These are phyloP conservation scores for Westerdykella aurantiaca DNA, from an alignment of 2,329 filamentous ascomycete genomes.

Conservation along the genomic window DNA sequence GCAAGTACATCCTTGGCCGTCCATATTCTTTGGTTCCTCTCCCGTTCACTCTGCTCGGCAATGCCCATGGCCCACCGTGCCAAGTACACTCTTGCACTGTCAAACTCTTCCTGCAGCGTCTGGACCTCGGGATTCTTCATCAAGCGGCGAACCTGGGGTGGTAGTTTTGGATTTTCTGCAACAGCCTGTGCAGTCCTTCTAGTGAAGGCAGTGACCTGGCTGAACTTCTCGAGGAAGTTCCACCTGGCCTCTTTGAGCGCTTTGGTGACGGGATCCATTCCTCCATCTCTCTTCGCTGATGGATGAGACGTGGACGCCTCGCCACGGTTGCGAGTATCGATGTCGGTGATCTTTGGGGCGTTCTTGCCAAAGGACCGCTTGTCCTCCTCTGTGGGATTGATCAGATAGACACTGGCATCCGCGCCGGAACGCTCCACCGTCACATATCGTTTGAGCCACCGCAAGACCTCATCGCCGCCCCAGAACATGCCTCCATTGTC, in stretches of 20 bases:
- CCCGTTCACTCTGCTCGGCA: slow-evolving; percentile 89
- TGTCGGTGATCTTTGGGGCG: slow-evolving; percentile 32
- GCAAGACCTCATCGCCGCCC: slow-evolving; percentile 91
- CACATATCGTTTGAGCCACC: slow-evolving; percentile 84
- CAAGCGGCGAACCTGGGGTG: slow-evolving; percentile 77
- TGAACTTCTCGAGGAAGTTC: slow-evolving; percentile 95
- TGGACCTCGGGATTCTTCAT: slow-evolving; percentile 91
- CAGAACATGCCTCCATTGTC: slow-evolving; percentile 86
- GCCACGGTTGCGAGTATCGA: slow-evolving; percentile 20
- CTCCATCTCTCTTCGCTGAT: slow-evolving; percentile 52
- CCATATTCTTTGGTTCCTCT: slow-evolving; percentile 82
- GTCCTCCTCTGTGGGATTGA: slow-evolving; percentile 83
- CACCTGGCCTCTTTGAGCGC: slow-evolving; percentile 91
- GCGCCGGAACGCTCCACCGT: slow-evolving; percentile 75
- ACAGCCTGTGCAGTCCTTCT: slow-evolving; percentile 86
- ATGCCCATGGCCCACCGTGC: slow-evolving; percentile 99
- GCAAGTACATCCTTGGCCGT: slow-evolving; percentile 88
- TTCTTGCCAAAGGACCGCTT: slow-evolving; percentile 70
- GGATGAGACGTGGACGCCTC: slow-evolving; percentile 23
- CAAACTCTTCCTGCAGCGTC: slow-evolving; percentile 92
- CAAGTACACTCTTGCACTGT: slow-evolving; percentile 89
- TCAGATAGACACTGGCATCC: slow-evolving; percentile 84
- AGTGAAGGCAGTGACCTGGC: slow-evolving; percentile 95
- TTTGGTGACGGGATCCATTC: slow-evolving; percentile 90
- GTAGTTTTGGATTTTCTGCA: slow-evolving; percentile 83